Evolutionary conservation across 2,329 filamentous ascomycete genomes (phyloP), one percentile per base, ranked within the genome.

Genomic region (Tolypocladium guangdongense): DNA sequence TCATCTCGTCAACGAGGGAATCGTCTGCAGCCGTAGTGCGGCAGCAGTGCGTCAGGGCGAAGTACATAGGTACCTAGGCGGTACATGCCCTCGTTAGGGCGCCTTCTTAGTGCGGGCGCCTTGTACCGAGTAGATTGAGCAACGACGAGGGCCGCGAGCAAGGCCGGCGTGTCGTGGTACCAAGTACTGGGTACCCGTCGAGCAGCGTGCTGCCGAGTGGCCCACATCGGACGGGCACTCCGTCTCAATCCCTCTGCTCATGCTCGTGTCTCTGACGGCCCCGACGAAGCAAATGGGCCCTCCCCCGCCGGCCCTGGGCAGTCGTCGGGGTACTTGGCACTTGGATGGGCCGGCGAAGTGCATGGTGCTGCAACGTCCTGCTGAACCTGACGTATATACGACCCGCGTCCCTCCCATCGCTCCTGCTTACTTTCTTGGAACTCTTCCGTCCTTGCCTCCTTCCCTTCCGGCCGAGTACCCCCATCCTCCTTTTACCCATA

Each of bases 211-310:
- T 20, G 27, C 27, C 27, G 27, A 3, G 36, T n/a, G 38, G 53
- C 50, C 55, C 55, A 56, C 55, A 55, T 55, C 45, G 53, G 47
- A 38, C 38, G 48, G 37, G 27, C 53, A 16, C 24, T 46, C 24
- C 50, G 53, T 55, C 50, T 43, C 46, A 33, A 22, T 22, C 47
- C 14, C 11, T 14, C 35, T 33, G 32, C 16, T 49, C 35, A 37
- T 24, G 41, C 30, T 46, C 43, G 27, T 16, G 4, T 12, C 7
- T 46, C 24, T 20, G 27, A 32, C 27, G 27, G 27, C 43, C n/a
- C 43, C 27, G 27, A 12, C 43, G 18, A 45, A 45, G 41, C 41
- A 45, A 45, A 27, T 22, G 41, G 39, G 14, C 20, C 24, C 39
- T 30, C 22, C 41, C 41, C 41, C 18, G 43, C 27, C 43, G 8